Base-by-base conservation (phyloP, 345 rosid species). In the Excoecaria agallocha region DNA sequence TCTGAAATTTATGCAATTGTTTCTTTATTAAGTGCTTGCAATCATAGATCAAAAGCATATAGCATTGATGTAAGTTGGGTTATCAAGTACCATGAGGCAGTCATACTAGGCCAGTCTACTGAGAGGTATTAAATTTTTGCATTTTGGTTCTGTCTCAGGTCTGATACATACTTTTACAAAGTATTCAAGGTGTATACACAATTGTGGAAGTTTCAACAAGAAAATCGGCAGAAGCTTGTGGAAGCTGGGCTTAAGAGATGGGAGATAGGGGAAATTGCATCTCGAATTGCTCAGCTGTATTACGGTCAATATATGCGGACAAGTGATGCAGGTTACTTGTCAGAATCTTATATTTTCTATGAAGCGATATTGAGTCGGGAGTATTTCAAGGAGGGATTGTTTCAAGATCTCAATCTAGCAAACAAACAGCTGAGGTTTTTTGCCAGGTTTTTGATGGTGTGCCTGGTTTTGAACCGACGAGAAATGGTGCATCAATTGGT, bases 251-350 rank as follows among this genome's bases (percentile, higher is more conserved):
- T 94, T 58, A 92, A 91, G 87, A 86, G 97, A 81, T 91, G 97
- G 92, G 98, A 94, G 87, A 94, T 94, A 65, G 98, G 98, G 1
- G 97, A 94, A 85, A 94, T 92, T 12, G 97, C 98, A 0, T 94
- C 97, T 58, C 87, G 98, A 10, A 94, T 94, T 76, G 97, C 91
- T 4, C 98, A 92, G 84, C 95, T 92, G 17, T 91, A 94, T 78
- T 94, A 89, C 76, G 97, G 97, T 61, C 98, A 94, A 68, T 94
- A 94, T 71, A 89, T 92, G 98, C 80, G 93, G 71, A 89, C 98
- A 0, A 91, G 98, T 66, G 97, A 94, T 72, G 88, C 87, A 1
- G 86, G 87, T 77, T 92, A 86, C 77, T 82, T 94, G 74, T 89
- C 97, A 0, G 97, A 94, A 76, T 87, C 98, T 1, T 92, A 89